A percentile compares a stretch with the other conserved stretches of the same genome.
These are phyloP conservation scores for Aspergillus sp. DNA, from an alignment of 2,329 filamentous ascomycete genomes.

Conservation along the genomic window DNA sequence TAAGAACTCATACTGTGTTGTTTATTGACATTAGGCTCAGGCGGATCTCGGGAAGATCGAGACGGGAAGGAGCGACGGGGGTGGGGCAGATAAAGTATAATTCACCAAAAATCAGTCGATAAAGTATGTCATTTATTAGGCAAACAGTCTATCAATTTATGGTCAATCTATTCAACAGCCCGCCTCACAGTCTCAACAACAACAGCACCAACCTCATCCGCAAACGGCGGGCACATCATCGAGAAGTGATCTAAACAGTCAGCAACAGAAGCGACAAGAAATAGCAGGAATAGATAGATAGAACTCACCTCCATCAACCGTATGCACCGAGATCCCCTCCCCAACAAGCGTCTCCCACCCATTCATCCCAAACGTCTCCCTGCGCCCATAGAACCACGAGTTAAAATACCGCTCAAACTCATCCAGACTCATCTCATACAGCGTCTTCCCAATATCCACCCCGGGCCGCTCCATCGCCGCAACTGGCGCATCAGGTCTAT, in stretches of 20 bases:
- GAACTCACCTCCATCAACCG: constrained; percentile 2
- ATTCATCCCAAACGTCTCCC: constrained; percentile 8
- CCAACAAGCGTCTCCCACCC: constrained; percentile 6
- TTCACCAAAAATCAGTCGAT: too few relatives aligned
- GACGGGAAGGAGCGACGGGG: too few relatives aligned
- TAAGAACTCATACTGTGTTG: too few relatives aligned
- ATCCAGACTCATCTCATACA: constrained; percentile 2
- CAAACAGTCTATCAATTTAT: too few relatives aligned
- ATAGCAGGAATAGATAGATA: too few relatives aligned
- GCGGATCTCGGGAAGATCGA: too few relatives aligned
- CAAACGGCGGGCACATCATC: constrained; percentile 1
- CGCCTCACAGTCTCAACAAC: neutral
- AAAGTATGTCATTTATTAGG: too few relatives aligned
- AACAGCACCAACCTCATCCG: neutral
- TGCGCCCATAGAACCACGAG: constrained; percentile 4
- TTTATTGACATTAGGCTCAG: too few relatives aligned
- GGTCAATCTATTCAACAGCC: neutral
- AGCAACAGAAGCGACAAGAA: neutral
- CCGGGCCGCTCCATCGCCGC: neutral
- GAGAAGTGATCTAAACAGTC: neutral
- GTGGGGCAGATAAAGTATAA: too few relatives aligned
- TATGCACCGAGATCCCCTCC: neutral
- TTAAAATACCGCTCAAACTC: neutral
- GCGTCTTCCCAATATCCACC: neutral
- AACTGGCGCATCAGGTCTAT: neutral